A percentile compares a stretch with the other conserved stretches of the same genome.
Conservation (phyloP, 2,329 filamentous ascomycete species). For the Exophiala mesophila region DNA sequence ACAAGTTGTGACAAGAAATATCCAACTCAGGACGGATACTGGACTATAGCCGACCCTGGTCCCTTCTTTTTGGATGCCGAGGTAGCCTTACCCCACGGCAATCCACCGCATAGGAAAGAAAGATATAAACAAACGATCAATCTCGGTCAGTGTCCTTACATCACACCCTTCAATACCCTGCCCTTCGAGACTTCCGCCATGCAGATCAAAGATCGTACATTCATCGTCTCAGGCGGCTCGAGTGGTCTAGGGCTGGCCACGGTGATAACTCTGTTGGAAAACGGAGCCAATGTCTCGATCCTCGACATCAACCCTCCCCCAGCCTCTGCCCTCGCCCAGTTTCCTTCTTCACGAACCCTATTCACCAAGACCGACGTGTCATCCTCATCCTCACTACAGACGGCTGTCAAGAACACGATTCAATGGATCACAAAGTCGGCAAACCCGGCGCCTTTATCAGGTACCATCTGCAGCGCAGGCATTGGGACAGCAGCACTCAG, state of each 20-base stretch:
- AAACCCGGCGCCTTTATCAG: conserved; percentile 22
- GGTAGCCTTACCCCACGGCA: no score
- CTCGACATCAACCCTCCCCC: conserved; percentile 28
- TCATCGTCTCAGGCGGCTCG: conserved; percentile 21
- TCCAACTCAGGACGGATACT: no score
- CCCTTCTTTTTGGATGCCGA: no score
- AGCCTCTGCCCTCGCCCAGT: conserved; percentile 5
- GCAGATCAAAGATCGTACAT: conserved; percentile 26
- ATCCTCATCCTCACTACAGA: conserved; percentile 23
- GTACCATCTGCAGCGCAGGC: conserved; percentile 24
- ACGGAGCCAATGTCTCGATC: conserved; percentile 27
- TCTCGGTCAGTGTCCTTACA: not conserved
- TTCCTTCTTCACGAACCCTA: conserved; percentile 25
- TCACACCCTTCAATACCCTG: not conserved
- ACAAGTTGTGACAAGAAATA: no score
- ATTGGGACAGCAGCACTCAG: conserved; percentile 24
- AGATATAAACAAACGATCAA: no score
- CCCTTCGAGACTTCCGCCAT: conserved; percentile 7
- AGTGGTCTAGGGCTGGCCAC: conserved; percentile 27
- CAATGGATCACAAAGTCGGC: conserved; percentile 20
- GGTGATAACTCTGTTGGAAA: conserved; percentile 18
- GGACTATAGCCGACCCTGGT: no score
- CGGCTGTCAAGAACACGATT: conserved; percentile 22
- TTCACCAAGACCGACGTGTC: conserved; percentile 28
- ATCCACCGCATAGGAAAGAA: no score